Percentiles rank a stretch among this genome's conserved stretches.
Evolutionary conservation across 768 basidiomycete genomes (phyloP).

Genomic region (Russula foetens): DNA sequence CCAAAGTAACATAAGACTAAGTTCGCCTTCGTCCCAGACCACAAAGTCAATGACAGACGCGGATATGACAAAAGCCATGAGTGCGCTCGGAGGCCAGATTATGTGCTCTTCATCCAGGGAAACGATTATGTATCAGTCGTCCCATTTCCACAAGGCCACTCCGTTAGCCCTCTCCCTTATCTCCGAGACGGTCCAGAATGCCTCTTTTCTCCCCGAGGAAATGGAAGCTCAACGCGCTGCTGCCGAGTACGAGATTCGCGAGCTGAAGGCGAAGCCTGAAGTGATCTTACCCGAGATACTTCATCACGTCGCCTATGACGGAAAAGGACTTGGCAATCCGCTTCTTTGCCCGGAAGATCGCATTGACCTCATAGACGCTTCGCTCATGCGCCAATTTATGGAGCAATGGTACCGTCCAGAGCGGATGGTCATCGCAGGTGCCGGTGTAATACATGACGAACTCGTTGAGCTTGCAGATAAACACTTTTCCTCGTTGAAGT

Average conservation of each 20-base stretch:
- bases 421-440: constrained; percentile 90
- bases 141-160: constrained; percentile 80
- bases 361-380: constrained; percentile 55
- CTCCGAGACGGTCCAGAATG: constrained; percentile 80
- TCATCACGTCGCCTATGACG: constrained; percentile 77
- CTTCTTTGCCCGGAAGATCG: constrained; percentile 83
- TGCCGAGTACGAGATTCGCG: constrained; percentile 84
- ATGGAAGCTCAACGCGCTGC: constrained; percentile 78
- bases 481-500: constrained; percentile 65
- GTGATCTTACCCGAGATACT: constrained; percentile 88
- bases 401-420: constrained; percentile 87
- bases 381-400: constrained; percentile 55
- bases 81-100: constrained; percentile 85
- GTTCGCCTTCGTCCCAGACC: constrained; percentile 39
- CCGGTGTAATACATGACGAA: constrained; percentile 85
- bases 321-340: constrained; percentile 79
- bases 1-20: background rate
- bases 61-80: constrained; percentile 74
- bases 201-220: constrained; percentile 70
- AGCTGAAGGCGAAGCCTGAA: constrained; percentile 83
- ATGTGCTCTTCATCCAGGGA: constrained; percentile 87
- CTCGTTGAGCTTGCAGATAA: constrained; percentile 81
- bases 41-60: constrained; percentile 63
- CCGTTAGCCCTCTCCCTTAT: constrained; percentile 81
- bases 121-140: constrained; percentile 96